A percentile compares a stretch with the other conserved stretches of the same genome.
Conservation (phyloP, 1,139 yeast species). For the Yamadazyma atlantica region DNA sequence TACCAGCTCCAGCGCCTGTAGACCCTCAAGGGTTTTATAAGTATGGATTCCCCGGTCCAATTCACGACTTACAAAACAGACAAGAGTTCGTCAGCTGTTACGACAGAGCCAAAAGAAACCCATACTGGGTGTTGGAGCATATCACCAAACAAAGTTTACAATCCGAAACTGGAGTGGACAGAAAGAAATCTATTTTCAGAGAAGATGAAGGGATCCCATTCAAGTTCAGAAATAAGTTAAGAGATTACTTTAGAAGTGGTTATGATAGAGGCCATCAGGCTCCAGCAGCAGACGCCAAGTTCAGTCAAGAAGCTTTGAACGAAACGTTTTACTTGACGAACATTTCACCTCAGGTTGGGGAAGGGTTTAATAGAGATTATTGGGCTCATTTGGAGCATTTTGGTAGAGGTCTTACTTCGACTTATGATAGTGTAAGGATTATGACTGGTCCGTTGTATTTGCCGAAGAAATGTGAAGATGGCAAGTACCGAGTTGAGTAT, state of each 20-base stretch:
- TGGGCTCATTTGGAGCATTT: constrained; percentile 98
- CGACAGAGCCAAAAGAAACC: constrained; percentile 82
- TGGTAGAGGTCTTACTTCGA: constrained; percentile 68
- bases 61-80: constrained; percentile 74
- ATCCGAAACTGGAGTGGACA: constrained; percentile 55
- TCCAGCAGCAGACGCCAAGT: constrained; percentile 97
- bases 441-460: constrained; percentile 93
- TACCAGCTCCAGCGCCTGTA: constrained; percentile 36
- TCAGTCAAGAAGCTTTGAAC: constrained; percentile 86
- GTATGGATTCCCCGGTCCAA: constrained; percentile 94
- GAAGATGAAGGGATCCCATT: constrained; percentile 87
- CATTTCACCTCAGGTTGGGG: constrained; percentile 97
- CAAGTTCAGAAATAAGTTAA: constrained; percentile 68
- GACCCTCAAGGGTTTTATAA: constrained; percentile 77
- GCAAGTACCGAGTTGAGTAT: constrained; percentile 75
- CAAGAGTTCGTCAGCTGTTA: constrained; percentile 82
- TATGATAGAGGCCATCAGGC: constrained; percentile 97
- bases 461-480: constrained; percentile 67
- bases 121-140: constrained; percentile 89
- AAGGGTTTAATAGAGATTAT: constrained; percentile 91
- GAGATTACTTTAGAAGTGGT: constrained; percentile 92
- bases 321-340: constrained; percentile 88
- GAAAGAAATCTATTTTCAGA: constrained; percentile 76
- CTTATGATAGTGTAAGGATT: constrained; percentile 72
- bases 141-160: constrained; percentile 71